These are phyloP conservation scores for Chalciporus sphaerocephalus DNA, from an alignment of 768 basidiomycete species.

Conservation along the genomic window DNA sequence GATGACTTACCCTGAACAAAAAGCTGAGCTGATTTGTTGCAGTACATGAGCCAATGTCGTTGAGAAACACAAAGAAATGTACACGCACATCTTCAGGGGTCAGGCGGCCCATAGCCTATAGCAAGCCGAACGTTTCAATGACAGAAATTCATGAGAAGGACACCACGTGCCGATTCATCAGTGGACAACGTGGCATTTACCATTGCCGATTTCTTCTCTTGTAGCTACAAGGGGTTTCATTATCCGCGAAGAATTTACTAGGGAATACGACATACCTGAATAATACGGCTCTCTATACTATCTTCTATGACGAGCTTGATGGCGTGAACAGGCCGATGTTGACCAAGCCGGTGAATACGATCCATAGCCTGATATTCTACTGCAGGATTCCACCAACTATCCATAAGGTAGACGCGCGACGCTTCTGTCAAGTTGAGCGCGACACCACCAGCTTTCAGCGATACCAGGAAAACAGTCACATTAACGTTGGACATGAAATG, in stretches of 20 bases:
- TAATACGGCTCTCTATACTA: conserved; percentile 91
- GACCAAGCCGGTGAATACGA: conserved; percentile 94
- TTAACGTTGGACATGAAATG: conserved; percentile 93
- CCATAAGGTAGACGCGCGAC: conserved; percentile 93
- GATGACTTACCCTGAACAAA: conserved; percentile 42
- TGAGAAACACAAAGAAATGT: background rate
- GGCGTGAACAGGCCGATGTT: conserved; percentile 87
- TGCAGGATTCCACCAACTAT: conserved; percentile 99
- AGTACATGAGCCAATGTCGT: conserved; percentile 5
- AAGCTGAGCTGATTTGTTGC: conserved; percentile 36
- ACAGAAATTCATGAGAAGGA: conserved; percentile 1
- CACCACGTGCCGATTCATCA: conserved; percentile 63
- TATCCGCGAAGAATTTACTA: background rate
- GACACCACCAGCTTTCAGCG: conserved; percentile 93
- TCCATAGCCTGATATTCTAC: conserved; percentile 95
- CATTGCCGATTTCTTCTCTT: conserved; percentile 97
- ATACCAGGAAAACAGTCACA: conserved; percentile 96
- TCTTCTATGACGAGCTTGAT: conserved; percentile 95
- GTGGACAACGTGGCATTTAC: conserved; percentile 80
- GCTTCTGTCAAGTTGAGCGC: conserved; percentile 88
- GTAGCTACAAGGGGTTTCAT: conserved; percentile 47
- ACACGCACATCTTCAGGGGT: conserved; percentile 73
- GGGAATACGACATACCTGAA: conserved; percentile 54
- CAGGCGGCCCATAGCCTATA: conserved; percentile 85
- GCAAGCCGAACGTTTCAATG: conserved; percentile 5